Evolutionary conservation across 768 basidiomycete genomes (phyloP).

Genomic region (Macrolepiota albuminosa): DNA sequence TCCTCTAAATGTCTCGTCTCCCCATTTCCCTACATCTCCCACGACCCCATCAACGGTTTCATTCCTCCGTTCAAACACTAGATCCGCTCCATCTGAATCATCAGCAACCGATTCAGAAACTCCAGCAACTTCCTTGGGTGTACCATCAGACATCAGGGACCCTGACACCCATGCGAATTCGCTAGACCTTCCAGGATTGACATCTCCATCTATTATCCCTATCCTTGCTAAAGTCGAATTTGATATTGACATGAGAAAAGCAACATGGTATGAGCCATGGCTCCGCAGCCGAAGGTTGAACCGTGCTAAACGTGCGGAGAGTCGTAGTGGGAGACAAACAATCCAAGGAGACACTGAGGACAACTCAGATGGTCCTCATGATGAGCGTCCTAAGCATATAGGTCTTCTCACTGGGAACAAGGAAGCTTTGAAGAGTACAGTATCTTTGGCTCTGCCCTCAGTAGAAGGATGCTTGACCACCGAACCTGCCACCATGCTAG

Average conservation of each 20-base stretch:
- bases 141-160: slow-evolving; percentile 24
- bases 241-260: slow-evolving; percentile 79
- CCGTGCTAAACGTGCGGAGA: slow-evolving; percentile 53
- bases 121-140: slow-evolving; percentile 45
- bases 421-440: slow-evolving; percentile 34
- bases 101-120: slow-evolving; percentile 45
- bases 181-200: slow-evolving; percentile 63
- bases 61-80: slow-evolving; percentile 40
- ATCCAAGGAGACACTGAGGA: slow-evolving; percentile 15
- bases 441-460: slow-evolving; percentile 21
- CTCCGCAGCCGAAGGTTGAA: slow-evolving; percentile 57
- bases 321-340: slow-evolving; percentile 25
- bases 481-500: neutral
- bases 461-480: slow-evolving; percentile 8
- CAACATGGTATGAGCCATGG: slow-evolving; percentile 88
- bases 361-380: slow-evolving; percentile 19
- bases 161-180: slow-evolving; percentile 37
- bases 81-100: slow-evolving; percentile 46
- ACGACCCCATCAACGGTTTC: slow-evolving; percentile 52
- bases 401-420: slow-evolving; percentile 50
- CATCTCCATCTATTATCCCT: slow-evolving; percentile 62
- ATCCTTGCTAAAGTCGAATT: slow-evolving; percentile 95
- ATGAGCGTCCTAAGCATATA: slow-evolving; percentile 33
- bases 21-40: slow-evolving; percentile 41
- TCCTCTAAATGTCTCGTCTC: slow-evolving; percentile 29